Conservation (phyloP, 331 rosid species). For the Quercus lobata region DNA sequence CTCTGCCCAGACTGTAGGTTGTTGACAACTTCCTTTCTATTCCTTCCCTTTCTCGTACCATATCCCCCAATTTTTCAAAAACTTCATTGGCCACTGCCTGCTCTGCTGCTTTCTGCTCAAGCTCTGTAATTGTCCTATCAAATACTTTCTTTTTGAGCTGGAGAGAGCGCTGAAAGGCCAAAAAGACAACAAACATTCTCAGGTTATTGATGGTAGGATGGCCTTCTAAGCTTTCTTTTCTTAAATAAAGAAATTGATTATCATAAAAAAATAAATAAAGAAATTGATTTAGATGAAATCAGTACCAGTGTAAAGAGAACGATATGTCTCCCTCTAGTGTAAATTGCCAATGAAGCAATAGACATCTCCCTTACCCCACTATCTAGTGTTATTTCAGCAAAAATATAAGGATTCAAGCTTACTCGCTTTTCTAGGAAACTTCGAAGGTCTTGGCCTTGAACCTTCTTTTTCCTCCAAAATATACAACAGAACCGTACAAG, state of each 20-base stretch:
- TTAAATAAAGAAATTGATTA: background rate
- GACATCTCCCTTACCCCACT: background rate
- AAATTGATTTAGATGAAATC: too few species aligned
- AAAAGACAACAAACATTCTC: background rate
- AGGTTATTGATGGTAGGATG: background rate
- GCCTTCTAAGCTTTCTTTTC: background rate
- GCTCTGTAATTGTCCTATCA: slow-evolving; percentile 51
- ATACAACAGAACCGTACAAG: slow-evolving; percentile 60
- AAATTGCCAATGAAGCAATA: too few species aligned
- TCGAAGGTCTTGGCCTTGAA: slow-evolving; percentile 56
- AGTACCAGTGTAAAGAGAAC: too few species aligned
- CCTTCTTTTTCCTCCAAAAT: slow-evolving; percentile 78
- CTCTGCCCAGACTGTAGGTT: slow-evolving; percentile 66
- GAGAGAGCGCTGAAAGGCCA: slow-evolving; percentile 52
- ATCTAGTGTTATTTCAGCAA: background rate
- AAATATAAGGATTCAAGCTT: slow-evolving; percentile 15
- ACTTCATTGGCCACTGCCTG: slow-evolving; percentile 37
- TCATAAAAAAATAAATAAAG: background rate
- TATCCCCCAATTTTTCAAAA: slow-evolving; percentile 31
- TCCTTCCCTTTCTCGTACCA: slow-evolving; percentile 44
- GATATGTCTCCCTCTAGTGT: too few species aligned
- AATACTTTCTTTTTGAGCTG: slow-evolving; percentile 53
- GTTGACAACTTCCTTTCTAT: slow-evolving; percentile 65
- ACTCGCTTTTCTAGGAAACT: slow-evolving; percentile 70
- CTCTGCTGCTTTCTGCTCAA: slow-evolving; percentile 38